phyloP scores from a whole-genome alignment of 192 early-diverging fungal genomes.

The Mortierella claussenii region DNA sequence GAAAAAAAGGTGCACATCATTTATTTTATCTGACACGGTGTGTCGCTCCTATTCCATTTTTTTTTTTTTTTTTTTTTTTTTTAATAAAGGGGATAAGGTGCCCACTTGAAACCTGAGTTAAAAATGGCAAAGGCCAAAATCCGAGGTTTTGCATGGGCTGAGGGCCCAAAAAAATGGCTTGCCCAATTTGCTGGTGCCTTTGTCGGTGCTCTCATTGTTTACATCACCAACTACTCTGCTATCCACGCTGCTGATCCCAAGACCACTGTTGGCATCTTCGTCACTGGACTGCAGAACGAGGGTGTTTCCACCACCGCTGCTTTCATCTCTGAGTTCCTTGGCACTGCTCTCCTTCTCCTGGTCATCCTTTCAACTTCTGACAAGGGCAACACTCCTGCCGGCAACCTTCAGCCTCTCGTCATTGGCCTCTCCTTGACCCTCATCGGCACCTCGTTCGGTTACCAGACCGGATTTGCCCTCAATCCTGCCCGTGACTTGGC shows the following conservation, averaged over 20 bases:
- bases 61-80: constrained; percentile 1
- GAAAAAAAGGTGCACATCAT: no score
- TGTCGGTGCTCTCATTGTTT: constrained; percentile 74
- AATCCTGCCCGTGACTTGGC: constrained; percentile 87
- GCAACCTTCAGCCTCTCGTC: constrained; percentile 63
- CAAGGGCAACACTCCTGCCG: constrained; percentile 65
- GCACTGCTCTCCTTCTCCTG: constrained; percentile 73
- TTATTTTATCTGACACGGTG: no score
- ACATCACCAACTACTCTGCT: constrained; percentile 67
- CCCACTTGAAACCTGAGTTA: constrained; percentile 83
- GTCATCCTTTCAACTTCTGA: constrained; percentile 68
- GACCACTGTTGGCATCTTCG: constrained; percentile 43
- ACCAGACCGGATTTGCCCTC: constrained; percentile 74
- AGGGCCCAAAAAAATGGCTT: constrained; percentile 71
- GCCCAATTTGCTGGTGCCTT: constrained; percentile 81
- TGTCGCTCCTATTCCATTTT: not conserved
- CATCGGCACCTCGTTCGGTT: constrained; percentile 73
- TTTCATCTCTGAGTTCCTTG: constrained; percentile 72
- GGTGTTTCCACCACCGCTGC: constrained; percentile 64
- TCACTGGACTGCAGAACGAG: constrained; percentile 33
- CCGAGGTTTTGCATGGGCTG: constrained; percentile 75
- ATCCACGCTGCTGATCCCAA: constrained; percentile 60
- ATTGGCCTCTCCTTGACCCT: constrained; percentile 69
- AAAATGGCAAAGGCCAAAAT: constrained; percentile 72
- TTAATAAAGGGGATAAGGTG: constrained; percentile 62